These are phyloP conservation scores for Nidularia pulvinata DNA, from an alignment of 768 basidiomycete genomes.

Conservation along the genomic window DNA sequence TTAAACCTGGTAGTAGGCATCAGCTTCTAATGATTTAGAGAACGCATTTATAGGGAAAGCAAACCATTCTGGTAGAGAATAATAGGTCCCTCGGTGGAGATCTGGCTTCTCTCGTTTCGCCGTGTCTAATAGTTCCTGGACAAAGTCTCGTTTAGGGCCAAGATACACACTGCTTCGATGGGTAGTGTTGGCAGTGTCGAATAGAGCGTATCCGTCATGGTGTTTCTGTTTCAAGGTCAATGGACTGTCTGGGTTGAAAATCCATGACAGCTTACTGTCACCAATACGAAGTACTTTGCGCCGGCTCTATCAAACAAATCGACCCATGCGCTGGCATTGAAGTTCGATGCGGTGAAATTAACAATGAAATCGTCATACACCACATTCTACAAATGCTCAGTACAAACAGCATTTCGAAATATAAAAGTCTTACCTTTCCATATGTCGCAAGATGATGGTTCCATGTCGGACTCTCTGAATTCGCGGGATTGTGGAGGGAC, in stretches of 20 bases:
- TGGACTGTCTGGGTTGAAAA: background rate
- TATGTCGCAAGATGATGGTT: conserved; percentile 47
- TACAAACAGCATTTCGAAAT: background rate
- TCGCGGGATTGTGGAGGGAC: conserved; percentile 31
- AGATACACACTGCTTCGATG: conserved; percentile 47
- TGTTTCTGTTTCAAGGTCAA: conserved; percentile 40
- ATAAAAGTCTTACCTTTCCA: conserved; percentile 26
- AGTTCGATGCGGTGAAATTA: conserved; percentile 49
- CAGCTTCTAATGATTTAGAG: background rate
- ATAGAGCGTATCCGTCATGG: conserved; percentile 59
- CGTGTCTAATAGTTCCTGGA: conserved; percentile 47
- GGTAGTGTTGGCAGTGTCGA: conserved; percentile 54
- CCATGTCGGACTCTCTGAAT: conserved; percentile 39
- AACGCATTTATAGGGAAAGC: conserved; percentile 2
- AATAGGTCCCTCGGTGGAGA: conserved; percentile 57
- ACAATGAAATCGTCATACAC: conserved; percentile 61
- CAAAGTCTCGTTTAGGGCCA: conserved; percentile 49
- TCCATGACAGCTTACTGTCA: conserved; percentile 31
- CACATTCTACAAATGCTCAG: conserved; percentile 33
- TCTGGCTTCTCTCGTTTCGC: conserved; percentile 49
- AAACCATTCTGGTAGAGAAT: conserved; percentile 56
- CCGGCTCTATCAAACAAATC: conserved; percentile 54
- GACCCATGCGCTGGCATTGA: conserved; percentile 54
- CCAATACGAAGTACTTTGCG: conserved; percentile 62
- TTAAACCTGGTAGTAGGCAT: conserved; percentile 37